Conservation (phyloP, 495 filamentous ascomycete genomes). For the Eremomyces bilateralis region DNA sequence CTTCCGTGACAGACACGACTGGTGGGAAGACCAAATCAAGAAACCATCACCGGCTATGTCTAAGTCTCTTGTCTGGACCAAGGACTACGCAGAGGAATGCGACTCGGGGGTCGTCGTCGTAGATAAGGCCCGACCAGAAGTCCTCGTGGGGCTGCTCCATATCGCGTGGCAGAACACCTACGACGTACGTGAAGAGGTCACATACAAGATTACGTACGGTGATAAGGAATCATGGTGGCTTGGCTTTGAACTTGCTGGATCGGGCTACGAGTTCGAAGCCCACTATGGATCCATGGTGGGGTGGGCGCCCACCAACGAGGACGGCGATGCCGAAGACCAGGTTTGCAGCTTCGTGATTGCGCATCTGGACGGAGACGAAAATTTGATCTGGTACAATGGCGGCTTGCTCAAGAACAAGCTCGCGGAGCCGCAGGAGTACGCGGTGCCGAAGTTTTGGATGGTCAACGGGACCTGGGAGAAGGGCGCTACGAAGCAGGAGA, state of each 20-base stretch:
- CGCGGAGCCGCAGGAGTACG: slow-evolving; percentile 1
- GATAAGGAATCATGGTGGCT: slow-evolving; percentile 20
- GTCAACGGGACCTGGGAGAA: neutral
- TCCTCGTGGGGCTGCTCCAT: slow-evolving; percentile 15
- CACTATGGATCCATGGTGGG: slow-evolving; percentile 16
- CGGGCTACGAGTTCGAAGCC: slow-evolving; percentile 12
- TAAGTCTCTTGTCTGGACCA: too few species aligned
- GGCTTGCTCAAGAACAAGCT: slow-evolving; percentile 12
- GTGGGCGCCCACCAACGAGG: neutral
- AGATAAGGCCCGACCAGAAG: slow-evolving; percentile 12
- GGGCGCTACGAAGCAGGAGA: neutral
- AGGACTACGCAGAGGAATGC: too few species aligned
- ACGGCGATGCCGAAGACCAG: slow-evolving; percentile 2
- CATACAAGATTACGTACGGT: slow-evolving; percentile 15
- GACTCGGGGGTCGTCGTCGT: slow-evolving; percentile 16
- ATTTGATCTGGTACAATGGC: slow-evolving; percentile 15
- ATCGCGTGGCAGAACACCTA: slow-evolving; percentile 14
- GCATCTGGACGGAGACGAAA: slow-evolving; percentile 12
- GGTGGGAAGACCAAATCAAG: too few species aligned
- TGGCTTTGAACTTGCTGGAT: slow-evolving; percentile 14
- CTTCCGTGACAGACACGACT: too few species aligned
- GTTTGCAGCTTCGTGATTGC: slow-evolving; percentile 16
- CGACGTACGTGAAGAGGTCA: slow-evolving; percentile 10
- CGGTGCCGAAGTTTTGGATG: slow-evolving; percentile 1
- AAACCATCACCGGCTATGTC: too few species aligned